Evolutionary conservation across 2,329 filamentous ascomycete species (phyloP), one percentile per base, ranked within the genome.

Genomic region (Monosporascus sp.): DNA sequence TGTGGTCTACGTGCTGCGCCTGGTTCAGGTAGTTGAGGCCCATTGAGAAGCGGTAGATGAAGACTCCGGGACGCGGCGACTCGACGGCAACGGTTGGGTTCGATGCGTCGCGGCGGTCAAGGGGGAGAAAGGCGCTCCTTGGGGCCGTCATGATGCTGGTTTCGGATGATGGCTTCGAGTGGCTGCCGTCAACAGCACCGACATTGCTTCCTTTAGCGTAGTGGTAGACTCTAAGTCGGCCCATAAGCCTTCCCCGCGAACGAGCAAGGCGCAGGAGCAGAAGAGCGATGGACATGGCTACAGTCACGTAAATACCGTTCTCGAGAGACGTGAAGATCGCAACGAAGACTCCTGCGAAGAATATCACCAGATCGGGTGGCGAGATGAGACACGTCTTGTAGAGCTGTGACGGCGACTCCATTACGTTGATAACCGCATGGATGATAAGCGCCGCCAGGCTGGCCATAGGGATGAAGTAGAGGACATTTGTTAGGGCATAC

Each of bases 341-440:
- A n/a, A 79, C 61, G 14, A 89, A 68, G 7, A 92, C 87, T 62
- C 89, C 87, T 31, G 81, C 77, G 54, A 91, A 82, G 79, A 90
- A 93, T 63, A 92, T 88, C 44, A 87, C 55, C 0, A 88, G 82
- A 64, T 93, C 89, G 0, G 91, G 63, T 0, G 89, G 89, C 0
- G 87, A 88, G 0, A 90, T 81, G 43, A 82, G 79, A 88, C 88
- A 92, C 72, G 90, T 92, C 55, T 87, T 84, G 70, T 89, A 90
- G 2, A 92, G 78, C 0, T 83, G 85, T 60, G 86, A 86, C 1
- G 88, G 88, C 1, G 86, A 83, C 0, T 87, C 87, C 62, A 92
- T 83, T 47, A 92, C 73, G 63, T 92, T 88, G 60, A 84, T 85
- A 0, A 94, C 89, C 3, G 89, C 90, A 68, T 94, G 90, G 57